These are phyloP conservation scores for Jatropha podagrica DNA, from an alignment of 441 rosid genomes.

Conservation along the genomic window DNA sequence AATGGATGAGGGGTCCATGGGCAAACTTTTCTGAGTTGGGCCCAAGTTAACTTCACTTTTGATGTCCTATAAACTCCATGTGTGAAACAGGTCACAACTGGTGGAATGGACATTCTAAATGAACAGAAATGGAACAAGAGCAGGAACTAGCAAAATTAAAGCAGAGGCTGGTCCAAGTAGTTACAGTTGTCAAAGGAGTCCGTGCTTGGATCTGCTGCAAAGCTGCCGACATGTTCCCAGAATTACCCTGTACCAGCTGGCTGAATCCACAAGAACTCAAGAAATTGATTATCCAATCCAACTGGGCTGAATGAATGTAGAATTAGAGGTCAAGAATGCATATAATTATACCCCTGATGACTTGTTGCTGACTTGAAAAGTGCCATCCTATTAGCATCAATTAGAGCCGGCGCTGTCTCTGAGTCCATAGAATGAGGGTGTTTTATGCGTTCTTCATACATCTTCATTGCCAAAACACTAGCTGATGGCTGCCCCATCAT, in stretches of 20 bases:
- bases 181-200: slow-evolving; percentile 39
- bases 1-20: slow-evolving; percentile 55
- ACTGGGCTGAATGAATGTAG: slow-evolving; percentile 7
- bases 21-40: slow-evolving; percentile 45
- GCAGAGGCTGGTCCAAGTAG: slow-evolving; percentile 18
- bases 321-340: slow-evolving; percentile 4
- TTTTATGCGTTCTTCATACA: slow-evolving; percentile 64
- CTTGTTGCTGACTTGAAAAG: slow-evolving; percentile 46
- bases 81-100: slow-evolving; percentile 25
- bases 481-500: slow-evolving; percentile 63
- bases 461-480: slow-evolving; percentile 58
- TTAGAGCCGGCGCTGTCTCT: slow-evolving; percentile 47
- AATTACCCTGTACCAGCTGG: slow-evolving; percentile 57
- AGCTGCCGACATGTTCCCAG: slow-evolving; percentile 53
- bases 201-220: slow-evolving; percentile 56
- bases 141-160: neutral
- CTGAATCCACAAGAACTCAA: slow-evolving; percentile 38
- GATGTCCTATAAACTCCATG: slow-evolving; percentile 50
- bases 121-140: neutral
- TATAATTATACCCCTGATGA: slow-evolving; percentile 50
- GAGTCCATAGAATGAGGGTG: slow-evolving; percentile 50
- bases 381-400: slow-evolving; percentile 55
- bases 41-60: slow-evolving; percentile 53
- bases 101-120: neutral
- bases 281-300: slow-evolving; percentile 18